Conservation (phyloP, 208 protist species). For the Kentomonas sorsogonicus region DNA sequence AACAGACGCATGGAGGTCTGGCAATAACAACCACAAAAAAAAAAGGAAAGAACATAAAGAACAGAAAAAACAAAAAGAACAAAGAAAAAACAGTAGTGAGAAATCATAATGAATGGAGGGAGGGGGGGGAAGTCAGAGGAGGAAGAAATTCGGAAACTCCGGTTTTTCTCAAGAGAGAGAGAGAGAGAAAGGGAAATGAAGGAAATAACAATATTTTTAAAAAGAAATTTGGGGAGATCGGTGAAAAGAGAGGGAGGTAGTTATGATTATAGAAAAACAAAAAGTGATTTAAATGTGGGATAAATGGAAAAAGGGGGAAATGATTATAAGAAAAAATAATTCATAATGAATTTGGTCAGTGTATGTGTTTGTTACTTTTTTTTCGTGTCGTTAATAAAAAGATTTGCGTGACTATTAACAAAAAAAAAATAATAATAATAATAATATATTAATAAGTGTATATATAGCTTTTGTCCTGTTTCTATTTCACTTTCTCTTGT, state of each 20-base stretch:
- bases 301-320: no score
- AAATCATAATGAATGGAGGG: no score
- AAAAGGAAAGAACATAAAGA: not conserved
- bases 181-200: no score
- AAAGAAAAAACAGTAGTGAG: not conserved
- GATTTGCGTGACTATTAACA: conserved; percentile 2
- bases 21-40: not conserved
- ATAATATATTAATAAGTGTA: not conserved
- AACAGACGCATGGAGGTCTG: not conserved
- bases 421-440: conserved; percentile 16
- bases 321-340: no score
- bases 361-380: not conserved
- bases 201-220: no score
- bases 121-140: no score
- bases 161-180: no score
- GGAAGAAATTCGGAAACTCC: no score
- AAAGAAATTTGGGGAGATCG: no score
- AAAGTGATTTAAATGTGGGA: no score
- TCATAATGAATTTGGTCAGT: not conserved
- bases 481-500: not conserved
- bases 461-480: not conserved
- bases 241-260: no score
- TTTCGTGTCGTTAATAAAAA: not conserved
- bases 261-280: no score
- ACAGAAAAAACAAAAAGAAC: conserved; percentile 14